Conservation (phyloP, 352 stramenopile species). For the Phytophthora sojae region DNA sequence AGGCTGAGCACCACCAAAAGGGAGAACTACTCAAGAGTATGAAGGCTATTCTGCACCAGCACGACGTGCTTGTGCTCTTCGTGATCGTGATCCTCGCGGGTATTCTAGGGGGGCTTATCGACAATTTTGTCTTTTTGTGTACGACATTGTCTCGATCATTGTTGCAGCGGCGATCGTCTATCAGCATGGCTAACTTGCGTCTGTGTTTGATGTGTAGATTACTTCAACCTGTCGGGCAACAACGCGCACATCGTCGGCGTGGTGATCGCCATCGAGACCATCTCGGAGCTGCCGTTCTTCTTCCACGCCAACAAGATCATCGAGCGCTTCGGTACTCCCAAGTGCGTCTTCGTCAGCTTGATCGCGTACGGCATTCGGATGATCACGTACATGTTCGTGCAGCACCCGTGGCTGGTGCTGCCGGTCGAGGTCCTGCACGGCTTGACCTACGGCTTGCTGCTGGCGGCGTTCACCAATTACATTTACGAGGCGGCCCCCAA, state of each 20-base stretch:
- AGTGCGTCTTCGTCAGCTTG: constrained; percentile 40
- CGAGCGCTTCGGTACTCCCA: constrained; percentile 45
- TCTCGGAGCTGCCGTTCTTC: constrained; percentile 57
- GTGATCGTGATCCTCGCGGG: constrained; percentile 43
- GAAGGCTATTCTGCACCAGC: constrained; percentile 34
- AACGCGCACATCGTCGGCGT: constrained; percentile 49
- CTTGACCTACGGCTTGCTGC: constrained; percentile 49
- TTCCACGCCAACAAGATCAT: constrained; percentile 59
- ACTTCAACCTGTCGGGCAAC: constrained; percentile 47
- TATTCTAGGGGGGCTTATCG: constrained; percentile 44
- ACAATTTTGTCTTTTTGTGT: constrained; percentile 46
- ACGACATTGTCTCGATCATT: too few relatives aligned
- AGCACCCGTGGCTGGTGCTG: constrained; percentile 47
- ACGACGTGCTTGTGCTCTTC: constrained; percentile 47
- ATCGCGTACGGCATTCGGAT: constrained; percentile 54
- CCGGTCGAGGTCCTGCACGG: constrained; percentile 53
- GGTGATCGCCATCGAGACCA: constrained; percentile 47
- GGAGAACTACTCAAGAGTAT: constrained; percentile 42
- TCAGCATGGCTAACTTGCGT: too few relatives aligned
- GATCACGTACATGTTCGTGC: constrained; percentile 43
- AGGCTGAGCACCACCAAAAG: constrained; percentile 40
- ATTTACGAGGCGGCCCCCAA: constrained; percentile 46
- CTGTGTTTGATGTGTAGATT: neutral
- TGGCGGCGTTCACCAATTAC: constrained; percentile 55
- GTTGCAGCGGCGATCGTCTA: too few relatives aligned